Evolutionary conservation across 1,284 basidiomycete genomes (phyloP), one percentile per base, ranked within the genome.

Genomic region (Sanghuangporus sanghuang): DNA sequence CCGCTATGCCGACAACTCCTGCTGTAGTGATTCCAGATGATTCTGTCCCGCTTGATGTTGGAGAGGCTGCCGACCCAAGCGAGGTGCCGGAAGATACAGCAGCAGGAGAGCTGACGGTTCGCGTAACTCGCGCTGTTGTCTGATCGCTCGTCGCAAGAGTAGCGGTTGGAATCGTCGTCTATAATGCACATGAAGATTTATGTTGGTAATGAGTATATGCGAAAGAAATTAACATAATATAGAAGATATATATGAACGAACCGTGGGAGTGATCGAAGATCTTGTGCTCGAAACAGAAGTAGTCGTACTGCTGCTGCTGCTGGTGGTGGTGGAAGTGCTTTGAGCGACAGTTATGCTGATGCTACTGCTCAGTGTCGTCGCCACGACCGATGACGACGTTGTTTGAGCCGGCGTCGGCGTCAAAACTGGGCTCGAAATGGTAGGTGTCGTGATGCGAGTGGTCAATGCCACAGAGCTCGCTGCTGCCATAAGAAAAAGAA

Each of bases 1-100:
- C 78, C 21, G 87, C 73, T 59, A 82, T 85, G 21, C 84, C 87
- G 18, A 83, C 68, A 27, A 89, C 72, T 1, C 78, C 73, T 36
- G 75, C 75, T 18, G 77, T 75, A 63, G 73, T 77, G 23, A 71
- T 62, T 9, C 66, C 61, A 39, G 71, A 71, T 23, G 70, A 35
- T n/a, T 72, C 61, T 56, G 70, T 61, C 61, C 57, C 59, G 54
- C 52, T 65, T 14, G 66, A 16, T 46, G 66, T 48, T 27, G 64
- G 18, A 18, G 69, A 64, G 2, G 46, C 53, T 11, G 66, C 63
- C 35, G 68, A 38, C 32, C 38, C 67, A 3, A 69, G 65, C 32
- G 59, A 35, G 14, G 70, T 69, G 3, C 72, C 35, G 21, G 73
- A 59, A 14, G 67, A 56, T 11, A 66, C 58, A 27, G 21, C 44